Evolutionary conservation across 371 early-diverging fungal species (phyloP).

Genomic region (Circinella umbellata): DNA sequence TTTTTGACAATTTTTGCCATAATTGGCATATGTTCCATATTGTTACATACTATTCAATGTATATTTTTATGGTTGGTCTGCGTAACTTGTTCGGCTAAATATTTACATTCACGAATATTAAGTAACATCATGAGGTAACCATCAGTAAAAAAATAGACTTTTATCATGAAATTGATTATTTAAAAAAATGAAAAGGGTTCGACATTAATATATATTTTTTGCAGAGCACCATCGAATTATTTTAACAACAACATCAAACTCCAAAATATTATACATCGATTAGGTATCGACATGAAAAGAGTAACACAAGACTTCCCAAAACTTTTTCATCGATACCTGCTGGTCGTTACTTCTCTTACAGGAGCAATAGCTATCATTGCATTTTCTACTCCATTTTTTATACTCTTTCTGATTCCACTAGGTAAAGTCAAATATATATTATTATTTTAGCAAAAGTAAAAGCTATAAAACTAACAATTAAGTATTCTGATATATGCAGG

Average conservation of each 20-base stretch:
- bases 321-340: slow-evolving; percentile 62
- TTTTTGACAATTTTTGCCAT: slow-evolving; percentile 83
- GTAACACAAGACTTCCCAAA: slow-evolving; percentile 79
- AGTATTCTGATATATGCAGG: slow-evolving; percentile 14
- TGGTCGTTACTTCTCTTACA: slow-evolving; percentile 50
- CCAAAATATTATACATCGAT: slow-evolving; percentile 83
- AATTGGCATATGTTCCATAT: slow-evolving; percentile 71
- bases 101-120: slow-evolving; percentile 46
- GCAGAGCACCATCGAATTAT: slow-evolving; percentile 73
- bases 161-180: slow-evolving; percentile 14
- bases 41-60: slow-evolving; percentile 72
- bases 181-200: slow-evolving; percentile 5
- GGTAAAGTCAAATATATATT: slow-evolving; percentile 16
- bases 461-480: background rate
- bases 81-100: slow-evolving; percentile 73
- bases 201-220: slow-evolving; percentile 36
- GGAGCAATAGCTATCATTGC: slow-evolving; percentile 65
- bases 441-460: background rate
- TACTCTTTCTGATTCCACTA: slow-evolving; percentile 60
- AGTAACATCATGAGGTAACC: background rate
- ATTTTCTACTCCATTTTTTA: slow-evolving; percentile 65
- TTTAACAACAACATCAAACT: slow-evolving; percentile 87
- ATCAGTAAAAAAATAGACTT: slow-evolving; percentile 19
- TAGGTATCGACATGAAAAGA: slow-evolving; percentile 84
- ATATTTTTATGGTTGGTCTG: slow-evolving; percentile 83